These are phyloP conservation scores for Hebeloma cylindrosporum DNA, from an alignment of 768 basidiomycete genomes.

Conservation along the genomic window DNA sequence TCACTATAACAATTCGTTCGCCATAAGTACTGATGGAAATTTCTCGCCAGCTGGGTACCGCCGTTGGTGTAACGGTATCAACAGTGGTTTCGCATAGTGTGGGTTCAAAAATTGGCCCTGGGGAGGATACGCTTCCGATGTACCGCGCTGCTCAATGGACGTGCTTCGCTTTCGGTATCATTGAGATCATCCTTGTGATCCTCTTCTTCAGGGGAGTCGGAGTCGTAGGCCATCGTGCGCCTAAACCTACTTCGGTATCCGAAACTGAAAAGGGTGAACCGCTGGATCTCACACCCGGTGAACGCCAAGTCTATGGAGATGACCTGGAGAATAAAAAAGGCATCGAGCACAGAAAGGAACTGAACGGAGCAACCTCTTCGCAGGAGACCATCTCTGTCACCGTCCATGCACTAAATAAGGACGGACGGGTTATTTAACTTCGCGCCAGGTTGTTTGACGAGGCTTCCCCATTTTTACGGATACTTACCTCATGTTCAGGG, in stretches of 20 bases:
- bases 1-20: not conserved
- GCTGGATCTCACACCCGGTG: too few species aligned
- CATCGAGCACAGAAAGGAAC: too few species aligned
- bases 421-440: too few species aligned
- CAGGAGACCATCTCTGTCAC: too few species aligned
- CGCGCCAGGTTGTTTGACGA: too few species aligned
- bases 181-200: slow-evolving; percentile 28
- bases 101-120: slow-evolving; percentile 25
- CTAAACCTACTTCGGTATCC: not conserved
- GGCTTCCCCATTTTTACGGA: too few species aligned
- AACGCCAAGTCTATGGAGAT: too few species aligned
- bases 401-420: too few species aligned
- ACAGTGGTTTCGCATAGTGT: slow-evolving; percentile 70
- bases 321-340: too few species aligned
- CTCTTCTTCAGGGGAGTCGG: slow-evolving; percentile 32
- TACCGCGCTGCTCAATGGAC: slow-evolving; percentile 71
- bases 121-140: slow-evolving; percentile 42
- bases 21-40: too few species aligned
- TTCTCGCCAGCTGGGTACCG: slow-evolving; percentile 57
- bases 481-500: too few species aligned
- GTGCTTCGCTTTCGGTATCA: slow-evolving; percentile 56
- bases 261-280: slow-evolving; percentile 7
- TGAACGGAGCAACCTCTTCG: too few species aligned
- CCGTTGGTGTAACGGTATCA: slow-evolving; percentile 68
- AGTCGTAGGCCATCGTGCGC: slow-evolving; percentile 21